Evolutionary conservation across 1,139 yeast genomes (phyloP).

Genomic region (Nakaseomyces delphensis): DNA sequence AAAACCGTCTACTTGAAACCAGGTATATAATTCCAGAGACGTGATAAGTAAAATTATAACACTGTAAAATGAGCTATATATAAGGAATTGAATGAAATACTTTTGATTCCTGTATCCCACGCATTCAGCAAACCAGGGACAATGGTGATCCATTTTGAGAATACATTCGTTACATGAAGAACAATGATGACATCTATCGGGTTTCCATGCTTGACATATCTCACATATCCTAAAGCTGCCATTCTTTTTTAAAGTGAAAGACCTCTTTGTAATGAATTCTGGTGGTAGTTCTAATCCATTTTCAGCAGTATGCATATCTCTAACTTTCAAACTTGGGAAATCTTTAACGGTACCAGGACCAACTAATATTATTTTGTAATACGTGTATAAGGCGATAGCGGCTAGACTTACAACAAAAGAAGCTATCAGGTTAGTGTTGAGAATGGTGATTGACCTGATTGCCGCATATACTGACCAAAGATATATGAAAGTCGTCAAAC

Average conservation of each 20-base stretch:
- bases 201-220: conserved; percentile 81
- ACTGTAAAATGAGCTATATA: conserved; percentile 48
- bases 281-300: conserved; percentile 35
- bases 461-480: conserved; percentile 20
- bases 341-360: conserved; percentile 65
- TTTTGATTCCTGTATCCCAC: conserved; percentile 79
- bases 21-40: conserved; percentile 39
- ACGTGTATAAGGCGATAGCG: conserved; percentile 35
- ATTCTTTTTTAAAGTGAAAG: conserved; percentile 36
- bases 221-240: conserved; percentile 51
- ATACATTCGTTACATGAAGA: conserved; percentile 62
- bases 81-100: conserved; percentile 64
- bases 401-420: conserved; percentile 9
- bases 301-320: conserved; percentile 24
- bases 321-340: conserved; percentile 35
- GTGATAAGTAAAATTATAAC: conserved; percentile 36
- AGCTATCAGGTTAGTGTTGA: conserved; percentile 11
- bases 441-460: conserved; percentile 12
- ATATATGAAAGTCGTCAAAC: conserved; percentile 18
- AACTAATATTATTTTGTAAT: conserved; percentile 43
- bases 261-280: conserved; percentile 28
- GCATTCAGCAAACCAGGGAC: conserved; percentile 94
- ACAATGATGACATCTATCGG: conserved; percentile 91
- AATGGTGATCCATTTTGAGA: conserved; percentile 80
- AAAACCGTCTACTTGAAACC: conserved; percentile 40